Evolutionary conservation across 345 rosid genomes (phyloP).

Genomic region (Ceriops tagal): DNA sequence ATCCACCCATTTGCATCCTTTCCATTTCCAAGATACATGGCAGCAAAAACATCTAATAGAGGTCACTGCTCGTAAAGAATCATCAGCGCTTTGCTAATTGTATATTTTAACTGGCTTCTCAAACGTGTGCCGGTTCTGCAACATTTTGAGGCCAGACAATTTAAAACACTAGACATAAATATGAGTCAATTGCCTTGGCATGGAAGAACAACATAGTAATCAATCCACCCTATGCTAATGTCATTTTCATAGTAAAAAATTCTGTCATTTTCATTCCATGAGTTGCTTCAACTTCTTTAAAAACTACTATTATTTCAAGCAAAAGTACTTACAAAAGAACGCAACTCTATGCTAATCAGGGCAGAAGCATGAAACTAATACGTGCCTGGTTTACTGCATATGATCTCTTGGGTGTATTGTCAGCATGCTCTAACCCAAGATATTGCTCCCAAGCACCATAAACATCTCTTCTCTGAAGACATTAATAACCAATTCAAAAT

Average conservation of each 20-base stretch:
- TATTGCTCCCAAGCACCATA: conserved; percentile 98
- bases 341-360: too few relatives aligned
- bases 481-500: background rate
- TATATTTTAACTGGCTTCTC: conserved; percentile 63
- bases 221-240: too few relatives aligned
- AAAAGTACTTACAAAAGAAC: too few relatives aligned
- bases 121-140: conserved; percentile 56
- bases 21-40: conserved; percentile 11
- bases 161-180: background rate
- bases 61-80: conserved; percentile 14
- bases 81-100: conserved; percentile 39
- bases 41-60: conserved; percentile 13
- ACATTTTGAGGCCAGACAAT: background rate
- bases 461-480: conserved; percentile 69
- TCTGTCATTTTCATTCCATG: too few relatives aligned
- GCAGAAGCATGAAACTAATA: background rate
- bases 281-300: too few relatives aligned
- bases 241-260: too few relatives aligned
- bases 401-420: conserved; percentile 71
- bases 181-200: background rate
- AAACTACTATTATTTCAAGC: too few relatives aligned
- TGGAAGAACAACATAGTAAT: too few relatives aligned
- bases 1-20: conserved; percentile 5
- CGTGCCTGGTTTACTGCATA: conserved; percentile 73
- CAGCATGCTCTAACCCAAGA: conserved; percentile 91